Evolutionary conservation across 306 rosid species (phyloP).

Genomic region (Prunus mongolica): DNA sequence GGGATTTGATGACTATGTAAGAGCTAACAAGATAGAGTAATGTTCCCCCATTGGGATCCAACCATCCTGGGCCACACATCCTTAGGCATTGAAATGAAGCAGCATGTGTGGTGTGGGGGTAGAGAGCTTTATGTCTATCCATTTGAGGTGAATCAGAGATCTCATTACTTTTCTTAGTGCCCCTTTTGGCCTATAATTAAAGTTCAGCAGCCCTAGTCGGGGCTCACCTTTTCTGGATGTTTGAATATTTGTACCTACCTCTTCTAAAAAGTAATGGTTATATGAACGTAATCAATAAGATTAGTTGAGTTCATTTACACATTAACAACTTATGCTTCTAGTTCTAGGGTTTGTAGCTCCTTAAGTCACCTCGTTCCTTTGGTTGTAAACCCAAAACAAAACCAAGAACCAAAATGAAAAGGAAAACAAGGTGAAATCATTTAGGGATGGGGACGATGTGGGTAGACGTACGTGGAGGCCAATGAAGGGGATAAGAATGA

Average conservation of each 20-base stretch:
- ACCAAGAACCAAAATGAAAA: not conserved
- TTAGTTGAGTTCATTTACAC: not conserved
- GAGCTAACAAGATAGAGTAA: not conserved
- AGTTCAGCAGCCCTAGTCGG: not conserved
- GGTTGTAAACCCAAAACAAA: not conserved
- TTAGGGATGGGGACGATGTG: not conserved
- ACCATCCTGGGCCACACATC: not conserved
- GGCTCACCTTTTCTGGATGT: not conserved
- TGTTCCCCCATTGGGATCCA: not conserved
- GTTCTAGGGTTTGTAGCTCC: too few relatives aligned
- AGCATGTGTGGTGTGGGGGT: not conserved
- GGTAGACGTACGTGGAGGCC: constrained; percentile 19
- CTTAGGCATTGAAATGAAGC: not conserved
- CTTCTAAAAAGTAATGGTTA: not conserved
- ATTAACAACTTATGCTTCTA: not conserved
- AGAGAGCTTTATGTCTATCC: not conserved
- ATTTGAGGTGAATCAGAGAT: not conserved
- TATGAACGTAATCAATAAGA: not conserved
- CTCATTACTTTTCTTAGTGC: not conserved
- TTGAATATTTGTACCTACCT: not conserved
- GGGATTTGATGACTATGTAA: not conserved
- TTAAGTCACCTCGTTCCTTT: not conserved
- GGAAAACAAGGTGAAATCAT: not conserved
- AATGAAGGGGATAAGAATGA: not conserved
- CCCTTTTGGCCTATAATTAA: not conserved